Evolutionary conservation across 2,329 filamentous ascomycete species (phyloP), one percentile per base, ranked within the genome.

Genomic region (Calonectria ilicicola): DNA sequence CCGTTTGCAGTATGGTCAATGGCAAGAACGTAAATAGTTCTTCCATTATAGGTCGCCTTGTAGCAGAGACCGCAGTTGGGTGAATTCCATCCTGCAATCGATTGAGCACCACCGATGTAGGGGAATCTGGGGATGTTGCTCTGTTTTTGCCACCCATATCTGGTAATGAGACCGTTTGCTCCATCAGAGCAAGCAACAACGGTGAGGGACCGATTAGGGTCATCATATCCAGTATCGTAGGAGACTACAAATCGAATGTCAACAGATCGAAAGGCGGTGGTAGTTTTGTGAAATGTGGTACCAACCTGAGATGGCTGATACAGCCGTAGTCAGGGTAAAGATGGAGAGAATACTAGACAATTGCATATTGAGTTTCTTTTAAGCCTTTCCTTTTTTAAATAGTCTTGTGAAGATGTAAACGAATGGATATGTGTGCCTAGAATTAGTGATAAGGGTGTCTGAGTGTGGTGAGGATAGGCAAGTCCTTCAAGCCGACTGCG

Each of bases 211-310:
- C 91, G 89, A 72, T 77, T 76, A 53, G 81, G 82, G 74, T 92
- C 85, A 80, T 96, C 94, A 85, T 94, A 97, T 81, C 89, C 91
- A 23, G 85, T 84, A 84, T 96, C 94, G 83, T 92, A 96, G 75
- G 92, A 93, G 80, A 95, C 93, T 82, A 80, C 10, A 35, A n/a
- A 35, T 5, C 15, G 8, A 17, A 21, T 53, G 70, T 80, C 62
- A 79, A 73, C 64, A 35, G 51, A 44, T 40, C 12, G 35, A 4
- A 19, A 15, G 53, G 15, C 35, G 10, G 32, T 47, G 19, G n/a
- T 38, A 19, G 46, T 23, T 10, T 10, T 3, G 23, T 10, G 6
- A 21, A 14, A 53, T 8, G 7, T 10, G 53, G 23, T 27, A 75
- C 76, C 63, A 76, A 84, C 84, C 82, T 53, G 80, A 79, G 71